Evolutionary conservation across 805 yeast species (phyloP).

Genomic region (Komagataella mondaviorum): DNA sequence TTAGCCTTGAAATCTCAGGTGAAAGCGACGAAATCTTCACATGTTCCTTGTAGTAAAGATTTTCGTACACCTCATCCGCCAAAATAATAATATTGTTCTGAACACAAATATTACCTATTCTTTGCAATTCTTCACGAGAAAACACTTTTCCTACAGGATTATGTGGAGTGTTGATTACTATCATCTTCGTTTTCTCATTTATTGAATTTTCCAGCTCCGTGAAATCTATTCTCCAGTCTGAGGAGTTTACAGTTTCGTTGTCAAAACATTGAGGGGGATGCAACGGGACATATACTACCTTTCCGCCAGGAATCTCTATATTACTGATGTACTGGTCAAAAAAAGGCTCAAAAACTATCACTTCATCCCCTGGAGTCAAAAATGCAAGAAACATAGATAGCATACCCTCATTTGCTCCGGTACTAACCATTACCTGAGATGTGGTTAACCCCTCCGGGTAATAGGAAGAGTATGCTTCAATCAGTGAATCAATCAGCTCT

Average conservation of each 20-base stretch:
- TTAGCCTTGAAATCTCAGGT: constrained; percentile 66
- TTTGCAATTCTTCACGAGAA: constrained; percentile 55
- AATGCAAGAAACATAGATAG: constrained; percentile 75
- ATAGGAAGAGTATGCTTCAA: constrained; percentile 56
- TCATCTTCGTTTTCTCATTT: constrained; percentile 64
- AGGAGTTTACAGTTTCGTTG: constrained; percentile 52
- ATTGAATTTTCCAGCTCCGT: constrained; percentile 62
- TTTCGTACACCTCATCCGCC: constrained; percentile 93
- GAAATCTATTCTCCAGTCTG: constrained; percentile 82
- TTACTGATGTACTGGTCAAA: constrained; percentile 95
- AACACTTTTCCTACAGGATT: constrained; percentile 93
- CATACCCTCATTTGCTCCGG: constrained; percentile 98
- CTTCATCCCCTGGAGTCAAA: constrained; percentile 83
- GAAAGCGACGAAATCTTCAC: constrained; percentile 75
- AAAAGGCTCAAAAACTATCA: constrained; percentile 90
- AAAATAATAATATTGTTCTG: constrained; percentile 71
- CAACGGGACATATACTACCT: constrained; percentile 74
- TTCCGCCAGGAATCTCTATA: constrained; percentile 89
- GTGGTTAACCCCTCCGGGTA: constrained; percentile 44
- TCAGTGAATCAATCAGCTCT: constrained; percentile 52
- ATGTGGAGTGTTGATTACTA: constrained; percentile 88
- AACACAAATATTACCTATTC: constrained; percentile 74
- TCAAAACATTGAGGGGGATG: constrained; percentile 70
- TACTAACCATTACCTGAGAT: constrained; percentile 65
- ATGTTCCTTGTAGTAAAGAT: constrained; percentile 62